These are phyloP conservation scores for Vigna unguiculata DNA, from an alignment of 306 rosid genomes.

Conservation along the genomic window DNA sequence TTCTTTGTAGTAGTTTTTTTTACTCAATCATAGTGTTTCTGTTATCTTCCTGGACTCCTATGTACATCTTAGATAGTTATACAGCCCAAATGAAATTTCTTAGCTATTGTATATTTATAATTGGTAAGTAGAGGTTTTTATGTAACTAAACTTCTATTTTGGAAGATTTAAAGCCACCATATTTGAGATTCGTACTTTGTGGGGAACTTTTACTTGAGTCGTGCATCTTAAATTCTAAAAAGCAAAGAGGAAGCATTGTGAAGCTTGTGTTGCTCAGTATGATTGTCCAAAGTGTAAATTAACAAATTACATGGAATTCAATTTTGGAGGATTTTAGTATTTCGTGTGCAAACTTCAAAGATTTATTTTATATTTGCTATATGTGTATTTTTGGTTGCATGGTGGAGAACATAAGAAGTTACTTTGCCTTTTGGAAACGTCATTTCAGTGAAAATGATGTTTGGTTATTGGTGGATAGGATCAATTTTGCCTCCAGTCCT, in stretches of 20 bases:
- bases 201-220: background rate
- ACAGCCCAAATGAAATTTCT: background rate
- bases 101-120: slow-evolving; percentile 11
- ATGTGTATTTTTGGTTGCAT: background rate
- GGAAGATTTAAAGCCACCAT: slow-evolving; percentile 20
- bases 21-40: background rate
- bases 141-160: slow-evolving; percentile 24
- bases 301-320: background rate
- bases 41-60: slow-evolving; percentile 25
- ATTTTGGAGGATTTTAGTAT: slow-evolving; percentile 1
- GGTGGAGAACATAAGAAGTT: background rate
- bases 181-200: background rate
- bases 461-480: background rate
- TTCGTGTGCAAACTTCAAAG: slow-evolving; percentile 17
- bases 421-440: background rate
- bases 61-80: background rate
- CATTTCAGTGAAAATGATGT: background rate
- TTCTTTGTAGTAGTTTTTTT: background rate
- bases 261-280: background rate
- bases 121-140: slow-evolving; percentile 32
- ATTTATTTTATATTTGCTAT: slow-evolving; percentile 22
- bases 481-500: background rate
- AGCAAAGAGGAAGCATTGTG: slow-evolving; percentile 13
- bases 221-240: slow-evolving; percentile 15
- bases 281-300: slow-evolving; percentile 14